Evolutionary conservation across 257 asterid species (phyloP).

Genomic region (Dorcoceras hygrometricum): DNA sequence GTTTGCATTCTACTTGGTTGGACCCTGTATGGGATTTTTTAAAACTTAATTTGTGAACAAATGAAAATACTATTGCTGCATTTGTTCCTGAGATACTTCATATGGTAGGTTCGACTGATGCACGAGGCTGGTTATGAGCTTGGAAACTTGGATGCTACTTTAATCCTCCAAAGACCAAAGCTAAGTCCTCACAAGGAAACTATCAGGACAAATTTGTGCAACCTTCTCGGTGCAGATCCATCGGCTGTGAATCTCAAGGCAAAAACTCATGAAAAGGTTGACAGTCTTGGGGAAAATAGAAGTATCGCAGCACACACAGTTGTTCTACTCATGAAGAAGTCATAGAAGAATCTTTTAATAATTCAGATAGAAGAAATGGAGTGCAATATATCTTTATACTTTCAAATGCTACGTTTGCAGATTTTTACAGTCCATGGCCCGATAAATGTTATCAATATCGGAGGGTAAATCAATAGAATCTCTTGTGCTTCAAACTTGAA

Average conservation of each 20-base stretch:
- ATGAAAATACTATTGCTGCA: constrained; percentile 10
- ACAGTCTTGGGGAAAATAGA: constrained; percentile 95
- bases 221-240: constrained; percentile 82
- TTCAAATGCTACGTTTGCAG: no score
- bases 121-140: constrained; percentile 88
- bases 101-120: constrained; percentile 83
- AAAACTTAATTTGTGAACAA: neutral
- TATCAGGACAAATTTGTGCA: constrained; percentile 66
- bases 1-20: neutral
- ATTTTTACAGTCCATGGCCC: neutral
- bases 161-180: constrained; percentile 92
- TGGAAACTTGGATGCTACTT: constrained; percentile 84
- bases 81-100: constrained; percentile 16
- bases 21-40: neutral
- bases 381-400: neutral
- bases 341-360: neutral
- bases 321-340: constrained; percentile 77
- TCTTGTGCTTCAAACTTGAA: neutral
- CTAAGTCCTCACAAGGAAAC: constrained; percentile 91
- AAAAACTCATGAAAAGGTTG: constrained; percentile 95
- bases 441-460: neutral
- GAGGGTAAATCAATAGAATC: neutral
- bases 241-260: constrained; percentile 85
- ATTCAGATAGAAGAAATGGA: neutral
- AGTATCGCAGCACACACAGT: constrained; percentile 96